These are phyloP conservation scores for Bimuria novae-zelandiae DNA, from an alignment of 2,329 filamentous ascomycete species.

Conservation along the genomic window DNA sequence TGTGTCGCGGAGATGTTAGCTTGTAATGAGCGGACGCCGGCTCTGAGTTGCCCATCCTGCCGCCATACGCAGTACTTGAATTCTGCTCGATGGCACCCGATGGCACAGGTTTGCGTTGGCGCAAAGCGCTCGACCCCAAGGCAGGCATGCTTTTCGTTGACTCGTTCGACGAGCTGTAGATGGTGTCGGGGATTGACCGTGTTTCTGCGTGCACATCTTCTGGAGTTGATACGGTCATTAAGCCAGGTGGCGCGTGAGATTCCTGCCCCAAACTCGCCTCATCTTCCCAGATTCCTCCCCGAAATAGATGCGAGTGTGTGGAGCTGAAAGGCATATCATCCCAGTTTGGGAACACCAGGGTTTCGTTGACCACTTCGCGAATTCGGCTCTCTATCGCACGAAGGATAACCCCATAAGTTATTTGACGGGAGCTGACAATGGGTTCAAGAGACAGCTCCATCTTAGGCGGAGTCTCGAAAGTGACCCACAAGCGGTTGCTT, in stretches of 20 bases:
- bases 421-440: slow-evolving; percentile 91
- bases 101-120: neutral
- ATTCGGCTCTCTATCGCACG: slow-evolving; percentile 94
- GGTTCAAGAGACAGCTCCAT: slow-evolving; percentile 95
- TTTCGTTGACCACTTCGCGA: slow-evolving; percentile 91
- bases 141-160: slow-evolving; percentile 1
- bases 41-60: too few species aligned
- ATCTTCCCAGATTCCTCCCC: slow-evolving; percentile 79
- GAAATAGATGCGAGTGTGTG: slow-evolving; percentile 75
- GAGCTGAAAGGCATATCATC: slow-evolving; percentile 91
- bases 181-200: neutral
- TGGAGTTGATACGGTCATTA: too few species aligned
- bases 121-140: neutral
- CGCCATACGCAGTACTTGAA: too few species aligned
- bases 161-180: neutral
- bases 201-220: too few species aligned
- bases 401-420: slow-evolving; percentile 90
- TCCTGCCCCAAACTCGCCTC: slow-evolving; percentile 22
- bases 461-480: slow-evolving; percentile 91
- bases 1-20: too few species aligned
- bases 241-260: too few species aligned
- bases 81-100: too few species aligned
- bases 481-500: slow-evolving; percentile 94
- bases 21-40: too few species aligned
- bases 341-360: slow-evolving; percentile 90